Evolutionary conservation across 2,329 filamentous ascomycete genomes (phyloP), one percentile per base, ranked within the genome.

Genomic region (Aspergillus pseudoglaucus): DNA sequence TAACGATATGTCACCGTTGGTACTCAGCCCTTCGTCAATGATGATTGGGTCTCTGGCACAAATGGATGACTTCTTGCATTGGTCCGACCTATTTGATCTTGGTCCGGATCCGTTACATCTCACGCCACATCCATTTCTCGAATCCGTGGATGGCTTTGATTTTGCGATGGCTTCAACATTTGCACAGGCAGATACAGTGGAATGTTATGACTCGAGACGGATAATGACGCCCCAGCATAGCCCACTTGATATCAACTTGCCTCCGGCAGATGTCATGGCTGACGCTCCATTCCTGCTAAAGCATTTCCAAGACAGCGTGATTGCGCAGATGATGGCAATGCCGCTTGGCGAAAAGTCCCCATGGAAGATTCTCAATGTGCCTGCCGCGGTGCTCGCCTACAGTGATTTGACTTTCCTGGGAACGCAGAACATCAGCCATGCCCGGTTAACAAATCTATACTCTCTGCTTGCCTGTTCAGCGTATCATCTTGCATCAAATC

Each of bases 31-130:
- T 12, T 20, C 20, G 9, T 18, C 20, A 6, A 14, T 12, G 1
- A 55, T 53, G 17, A 48, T 57, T 8, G 59, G 59, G 20, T 56
- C 58, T 4, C 39, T 60, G 6, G 50, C 53, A 1, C 47, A 57
- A 17, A 56, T 64, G 39, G 58, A 64, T 18, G 63, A 64, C 42
- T 61, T 63, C 14, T 44, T 66, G 3, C 62, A 64, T 25, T 67
- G 63, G 63, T 61, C 64, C 1, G 63, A 67, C 42, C 47, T 67
- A 0, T 55, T 67, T 6, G 62, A 61, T 22, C 54, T 65, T 15
- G 57, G 56, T 5, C 58, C 56, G n/a, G 59, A 62, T 2, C 48
- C 57, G 37, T 43, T 52, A 7, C 53, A 52, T 4, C 44, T 54
- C 10, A 47, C 50, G 14, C 46, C 49, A 14, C 50, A 56, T 17